A percentile compares a stretch with the other conserved stretches of the same genome.
Conservation (phyloP, 352 stramenopile genomes). For the Phytophthora pinifolia region DNA sequence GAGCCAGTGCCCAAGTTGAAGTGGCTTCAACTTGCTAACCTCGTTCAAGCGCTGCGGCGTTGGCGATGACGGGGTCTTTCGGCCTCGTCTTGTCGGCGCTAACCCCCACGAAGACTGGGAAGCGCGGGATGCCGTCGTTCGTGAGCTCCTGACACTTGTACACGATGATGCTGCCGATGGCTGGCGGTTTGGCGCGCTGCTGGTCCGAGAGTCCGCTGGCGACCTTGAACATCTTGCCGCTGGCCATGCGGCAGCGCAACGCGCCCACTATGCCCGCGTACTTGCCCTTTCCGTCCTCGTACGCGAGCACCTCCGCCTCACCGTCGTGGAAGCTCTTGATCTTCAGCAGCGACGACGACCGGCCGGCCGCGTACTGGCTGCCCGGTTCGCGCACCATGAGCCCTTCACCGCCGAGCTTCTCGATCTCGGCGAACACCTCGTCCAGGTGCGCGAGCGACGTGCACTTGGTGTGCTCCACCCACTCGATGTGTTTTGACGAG, state of each 20-base stretch:
- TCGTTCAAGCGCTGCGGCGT: constrained; percentile 25
- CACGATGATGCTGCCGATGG: constrained; percentile 64
- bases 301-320: constrained; percentile 59
- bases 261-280: constrained; percentile 59
- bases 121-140: constrained; percentile 63
- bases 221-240: constrained; percentile 74
- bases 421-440: constrained; percentile 54
- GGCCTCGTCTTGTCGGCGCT: constrained; percentile 54
- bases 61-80: constrained; percentile 52
- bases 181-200: constrained; percentile 46
- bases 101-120: constrained; percentile 68
- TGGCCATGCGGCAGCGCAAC: constrained; percentile 59
- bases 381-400: constrained; percentile 69
- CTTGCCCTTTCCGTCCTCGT: constrained; percentile 74
- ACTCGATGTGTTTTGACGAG: constrained; percentile 49
- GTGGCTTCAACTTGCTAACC: too few species aligned
- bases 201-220: constrained; percentile 64
- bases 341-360: constrained; percentile 69
- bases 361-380: constrained; percentile 47
- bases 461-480: constrained; percentile 65
- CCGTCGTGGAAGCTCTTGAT: constrained; percentile 80
- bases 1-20: too few species aligned
- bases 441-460: constrained; percentile 48
- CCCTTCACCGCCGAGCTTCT: constrained; percentile 62
- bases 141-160: constrained; percentile 85